Conservation (phyloP, 352 stramenopile species). For the Ophiocytium majus region DNA sequence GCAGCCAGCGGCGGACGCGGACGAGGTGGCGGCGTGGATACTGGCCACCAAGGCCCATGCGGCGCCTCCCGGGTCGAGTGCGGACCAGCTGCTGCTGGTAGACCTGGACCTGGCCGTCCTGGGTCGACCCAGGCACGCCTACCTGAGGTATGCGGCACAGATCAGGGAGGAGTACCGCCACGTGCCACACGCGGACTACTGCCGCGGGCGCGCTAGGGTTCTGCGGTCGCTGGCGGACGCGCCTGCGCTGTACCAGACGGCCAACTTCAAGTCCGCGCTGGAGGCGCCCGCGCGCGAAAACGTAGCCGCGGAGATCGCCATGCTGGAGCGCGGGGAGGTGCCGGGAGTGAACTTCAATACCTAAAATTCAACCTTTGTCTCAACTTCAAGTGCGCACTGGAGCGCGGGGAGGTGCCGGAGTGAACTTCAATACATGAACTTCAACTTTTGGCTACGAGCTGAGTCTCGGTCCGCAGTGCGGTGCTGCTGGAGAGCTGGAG, state of each 20-base stretch:
- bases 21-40: conserved; percentile 32
- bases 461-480: background rate
- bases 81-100: conserved; percentile 41
- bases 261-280: conserved; percentile 23
- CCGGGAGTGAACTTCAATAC: conserved; percentile 21
- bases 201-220: conserved; percentile 39
- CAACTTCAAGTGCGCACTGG: background rate
- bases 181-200: conserved; percentile 37
- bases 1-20: conserved; percentile 24
- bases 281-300: conserved; percentile 38
- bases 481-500: background rate
- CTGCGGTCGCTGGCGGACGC: conserved; percentile 23
- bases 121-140: conserved; percentile 25
- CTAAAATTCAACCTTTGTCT: background rate
- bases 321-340: conserved; percentile 28
- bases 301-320: conserved; percentile 36
- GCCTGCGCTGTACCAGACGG: conserved; percentile 34
- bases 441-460: background rate
- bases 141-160: conserved; percentile 41
- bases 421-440: background rate
- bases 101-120: conserved; percentile 51
- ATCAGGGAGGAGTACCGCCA: conserved; percentile 47
- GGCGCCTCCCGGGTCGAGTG: background rate
- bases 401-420: background rate
- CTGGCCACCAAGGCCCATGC: conserved; percentile 44